Base-by-base conservation (phyloP, 2,329 filamentous ascomycete species). In the Neofusicoccum laricinum region DNA sequence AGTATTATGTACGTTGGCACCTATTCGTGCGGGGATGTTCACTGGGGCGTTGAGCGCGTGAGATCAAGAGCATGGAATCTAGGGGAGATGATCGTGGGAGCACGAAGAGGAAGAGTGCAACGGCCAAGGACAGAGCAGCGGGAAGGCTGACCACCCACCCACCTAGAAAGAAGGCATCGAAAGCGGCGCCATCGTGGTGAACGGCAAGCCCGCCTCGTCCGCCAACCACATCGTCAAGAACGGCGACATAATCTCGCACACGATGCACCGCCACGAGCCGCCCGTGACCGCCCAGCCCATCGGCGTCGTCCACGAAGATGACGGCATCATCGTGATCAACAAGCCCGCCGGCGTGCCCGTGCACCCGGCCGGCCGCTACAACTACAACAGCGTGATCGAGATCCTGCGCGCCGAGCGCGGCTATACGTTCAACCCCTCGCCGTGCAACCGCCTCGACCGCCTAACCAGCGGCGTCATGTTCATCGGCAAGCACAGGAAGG, bases 391-490 rank as follows among this genome's bases (percentile, higher is more conserved):
- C 0, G 86, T 99, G 50, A 85, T 96, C 43, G 93, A 98, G 81
- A 97, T 99, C 69, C 89, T 99, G 86, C 89, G 91, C 69, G 86
- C 91, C 2, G 90, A 97, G 73, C 78, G 86, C 41, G 82, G 83
- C 34, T 78, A 82, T 62, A 76, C 79, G 12, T 89, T 82, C 76
- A 83, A 87, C 65, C 87, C 88, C 0, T 76, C 88, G 63, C 88
- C 95, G 0, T 98, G 94, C 79, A 97, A 99, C 73, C 85, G 95
- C n/a, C 86, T 99, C 32, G 95, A 99, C 75, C 85, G 95, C 61
- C 80, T 99, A 71, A 99, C 95, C 0, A 97, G 92, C 70, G 95
- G 95, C 55, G 91, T 99, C 74, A 98, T 99, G 94, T 99, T 99
- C 76, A 88, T 99, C 70, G 95, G 90, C 32, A 99, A 99, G 79